Percentiles rank a stretch among this genome's conserved stretches.
These are phyloP conservation scores for Corinectria fuckeliana DNA, from an alignment of 2,329 filamentous ascomycete species.

Conservation along the genomic window DNA sequence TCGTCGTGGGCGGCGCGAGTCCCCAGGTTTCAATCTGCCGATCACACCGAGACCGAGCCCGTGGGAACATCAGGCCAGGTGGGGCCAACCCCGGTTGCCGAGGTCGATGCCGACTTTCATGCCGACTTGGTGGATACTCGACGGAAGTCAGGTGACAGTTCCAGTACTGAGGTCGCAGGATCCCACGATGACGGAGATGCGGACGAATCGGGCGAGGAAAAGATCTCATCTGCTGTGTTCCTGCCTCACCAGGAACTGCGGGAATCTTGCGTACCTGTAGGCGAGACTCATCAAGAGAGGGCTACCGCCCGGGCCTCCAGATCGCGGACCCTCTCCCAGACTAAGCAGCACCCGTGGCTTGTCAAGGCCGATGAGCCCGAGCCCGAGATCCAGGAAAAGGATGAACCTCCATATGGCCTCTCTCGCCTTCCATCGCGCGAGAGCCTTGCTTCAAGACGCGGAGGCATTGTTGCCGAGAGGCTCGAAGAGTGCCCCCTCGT, in stretches of 20 bases:
- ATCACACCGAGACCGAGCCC: slow-evolving; percentile 30
- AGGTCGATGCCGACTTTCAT: slow-evolving; percentile 30
- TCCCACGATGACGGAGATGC: slow-evolving; percentile 46
- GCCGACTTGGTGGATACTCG: slow-evolving; percentile 41
- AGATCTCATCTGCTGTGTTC: slow-evolving; percentile 86
- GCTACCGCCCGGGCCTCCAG: slow-evolving; percentile 54
- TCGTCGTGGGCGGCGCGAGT: slow-evolving; percentile 27
- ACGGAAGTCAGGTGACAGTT: slow-evolving; percentile 48
- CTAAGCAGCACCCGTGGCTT: slow-evolving; percentile 58
- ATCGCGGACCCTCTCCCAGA: slow-evolving; percentile 51
- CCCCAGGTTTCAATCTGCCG: slow-evolving; percentile 21
- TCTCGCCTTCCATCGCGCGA: slow-evolving; percentile 41
- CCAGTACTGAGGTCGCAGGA: slow-evolving; percentile 44
- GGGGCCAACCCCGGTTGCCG: slow-evolving; percentile 35
- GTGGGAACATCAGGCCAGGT: slow-evolving; percentile 28
- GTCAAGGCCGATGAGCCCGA: slow-evolving; percentile 63
- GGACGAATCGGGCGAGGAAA: slow-evolving; percentile 77
- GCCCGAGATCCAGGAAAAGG: slow-evolving; percentile 39
- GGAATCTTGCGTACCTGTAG: slow-evolving; percentile 37
- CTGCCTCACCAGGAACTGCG: slow-evolving; percentile 72
- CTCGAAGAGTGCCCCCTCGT: slow-evolving; percentile 48
- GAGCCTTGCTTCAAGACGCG: slow-evolving; percentile 35
- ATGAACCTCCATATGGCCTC: slow-evolving; percentile 30
- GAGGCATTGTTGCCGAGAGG: slow-evolving; percentile 43
- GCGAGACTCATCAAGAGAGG: slow-evolving; percentile 42